Evolutionary conservation across 495 filamentous ascomycete genomes (phyloP).

Genomic region (Darksidea phi): DNA sequence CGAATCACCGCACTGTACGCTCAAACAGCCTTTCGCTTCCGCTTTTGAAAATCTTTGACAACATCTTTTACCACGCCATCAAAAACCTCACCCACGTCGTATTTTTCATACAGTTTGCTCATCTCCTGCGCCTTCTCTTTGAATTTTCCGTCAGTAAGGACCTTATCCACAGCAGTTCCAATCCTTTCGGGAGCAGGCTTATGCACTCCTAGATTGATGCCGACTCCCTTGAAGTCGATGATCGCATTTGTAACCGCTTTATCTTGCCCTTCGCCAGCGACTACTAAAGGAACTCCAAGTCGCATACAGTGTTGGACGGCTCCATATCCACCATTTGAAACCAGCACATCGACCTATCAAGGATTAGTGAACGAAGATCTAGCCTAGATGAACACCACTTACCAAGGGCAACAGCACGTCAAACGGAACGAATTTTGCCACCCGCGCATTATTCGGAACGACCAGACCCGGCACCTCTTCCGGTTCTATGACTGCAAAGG

Average conservation of each 20-base stretch:
- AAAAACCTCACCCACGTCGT: conserved; percentile 11
- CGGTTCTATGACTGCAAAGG: conserved; percentile 13
- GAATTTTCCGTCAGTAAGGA: conserved; percentile 6
- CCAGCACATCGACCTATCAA: conserved; percentile 13
- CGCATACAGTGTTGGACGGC: conserved; percentile 24
- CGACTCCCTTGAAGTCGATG: conserved; percentile 14
- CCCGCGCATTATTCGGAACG: conserved; percentile 8
- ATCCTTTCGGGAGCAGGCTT: conserved; percentile 12
- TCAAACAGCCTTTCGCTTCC: background rate
- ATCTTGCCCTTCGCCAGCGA: conserved; percentile 17
- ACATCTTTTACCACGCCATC: conserved; percentile 10
- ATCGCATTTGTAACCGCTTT: conserved; percentile 18
- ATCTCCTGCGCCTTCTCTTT: conserved; percentile 8
- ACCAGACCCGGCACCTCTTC: conserved; percentile 8
- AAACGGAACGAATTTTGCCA: conserved; percentile 22
- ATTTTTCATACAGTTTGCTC: conserved; percentile 13
- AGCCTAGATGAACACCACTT: background rate
- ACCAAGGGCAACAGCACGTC: conserved; percentile 12
- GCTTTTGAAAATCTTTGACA: conserved; percentile 12
- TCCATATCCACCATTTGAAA: conserved; percentile 27
- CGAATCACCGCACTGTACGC: no score
- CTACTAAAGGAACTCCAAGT: conserved; percentile 20
- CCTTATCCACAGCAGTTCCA: background rate
- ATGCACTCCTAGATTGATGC: conserved; percentile 3
- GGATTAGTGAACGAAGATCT: background rate